Evolutionary conservation across 2,329 filamentous ascomycete genomes (phyloP), one percentile per base, ranked within the genome.

Genomic region (Drechslerella stenobrocha): DNA sequence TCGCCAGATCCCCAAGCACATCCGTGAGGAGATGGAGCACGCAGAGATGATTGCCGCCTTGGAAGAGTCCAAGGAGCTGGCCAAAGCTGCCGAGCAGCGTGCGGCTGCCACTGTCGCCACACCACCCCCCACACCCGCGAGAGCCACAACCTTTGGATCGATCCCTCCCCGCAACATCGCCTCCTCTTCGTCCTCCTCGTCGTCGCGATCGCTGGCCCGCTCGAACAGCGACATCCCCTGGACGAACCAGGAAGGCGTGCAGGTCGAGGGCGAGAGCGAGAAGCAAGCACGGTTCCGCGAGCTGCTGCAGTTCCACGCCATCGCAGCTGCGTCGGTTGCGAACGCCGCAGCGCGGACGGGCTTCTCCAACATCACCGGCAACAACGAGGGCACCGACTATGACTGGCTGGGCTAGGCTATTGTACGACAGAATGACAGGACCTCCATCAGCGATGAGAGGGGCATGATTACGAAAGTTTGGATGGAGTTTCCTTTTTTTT

Each of bases 281-380:
- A 50, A 55, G 23, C 64, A 69, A 15, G 35, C 34, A 3, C 40
- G 46, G 22, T 69, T 69, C 37, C 51, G 64, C 24, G 64, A 69
- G 47, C 42, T 69, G 22, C 32, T 69, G 15, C 64, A 69, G 44
- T 61, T 69, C 57, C 64, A 69, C 22, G 64, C 64, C 24, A 40
- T 63, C 37, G 51, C 48, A 23, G 64, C 64, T 22, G 64, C 64
- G 5, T 61, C 57, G 3, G 52, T 69, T 32, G 64, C 64, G 13
- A 69, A 69, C 47, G 58, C 56, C 18, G 57, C 56, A 8, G 64
- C 64, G 20, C 59, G 63, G 24, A 60, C 63, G 9, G 55, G 55
- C 5, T 20, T 59, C 22, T 67, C 63, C 8, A 67, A 67, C 35
- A 67, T 67, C 30, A 50, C 63, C 15, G 63, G 63, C 20, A 66